A percentile compares a stretch with the other conserved stretches of the same genome.
phyloP scores from a whole-genome alignment of 2,329 filamentous ascomycete genomes.

The Penicillium sp. region DNA sequence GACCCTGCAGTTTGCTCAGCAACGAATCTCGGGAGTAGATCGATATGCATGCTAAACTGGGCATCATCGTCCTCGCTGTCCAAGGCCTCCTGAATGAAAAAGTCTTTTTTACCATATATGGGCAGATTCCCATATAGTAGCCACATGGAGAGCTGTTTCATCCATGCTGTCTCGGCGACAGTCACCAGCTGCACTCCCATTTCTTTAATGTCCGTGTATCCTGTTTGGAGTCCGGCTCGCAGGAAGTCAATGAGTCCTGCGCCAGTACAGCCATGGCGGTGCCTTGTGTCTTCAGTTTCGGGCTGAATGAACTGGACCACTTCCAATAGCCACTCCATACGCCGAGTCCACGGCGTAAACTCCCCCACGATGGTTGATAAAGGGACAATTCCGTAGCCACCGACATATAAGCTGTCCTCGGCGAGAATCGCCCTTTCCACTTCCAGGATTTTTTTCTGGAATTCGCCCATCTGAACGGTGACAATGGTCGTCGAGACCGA shows the following conservation, averaged over 20 bases:
- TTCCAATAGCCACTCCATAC: slow-evolving; percentile 83
- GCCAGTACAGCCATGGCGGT: slow-evolving; percentile 57
- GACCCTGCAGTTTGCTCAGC: slow-evolving; percentile 71
- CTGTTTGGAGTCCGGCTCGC: slow-evolving; percentile 75
- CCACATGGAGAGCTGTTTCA: slow-evolving; percentile 88
- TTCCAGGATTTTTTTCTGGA: slow-evolving; percentile 79
- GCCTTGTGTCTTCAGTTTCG: slow-evolving; percentile 30
- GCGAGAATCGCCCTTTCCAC: slow-evolving; percentile 78
- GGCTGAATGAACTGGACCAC: slow-evolving; percentile 68
- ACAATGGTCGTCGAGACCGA: slow-evolving; percentile 79
- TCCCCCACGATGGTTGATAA: slow-evolving; percentile 79
- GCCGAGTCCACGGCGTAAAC: slow-evolving; percentile 82
- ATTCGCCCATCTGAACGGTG: slow-evolving; percentile 72
- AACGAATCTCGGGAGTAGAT: slow-evolving; percentile 77
- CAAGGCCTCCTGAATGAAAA: slow-evolving; percentile 67
- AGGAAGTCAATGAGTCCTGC: slow-evolving; percentile 76
- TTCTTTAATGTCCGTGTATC: slow-evolving; percentile 81
- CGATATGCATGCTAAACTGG: slow-evolving; percentile 61
- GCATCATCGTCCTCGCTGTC: slow-evolving; percentile 39
- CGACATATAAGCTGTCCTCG: slow-evolving; percentile 76
- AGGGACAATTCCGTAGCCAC: slow-evolving; percentile 90
- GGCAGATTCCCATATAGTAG: slow-evolving; percentile 84
- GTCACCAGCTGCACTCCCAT: slow-evolving; percentile 71
- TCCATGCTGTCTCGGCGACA: slow-evolving; percentile 84
- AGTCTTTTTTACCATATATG: slow-evolving; percentile 75